Evolutionary conservation across 164 flowering plant genomes (phyloP).

Genomic region (Piper longum): DNA sequence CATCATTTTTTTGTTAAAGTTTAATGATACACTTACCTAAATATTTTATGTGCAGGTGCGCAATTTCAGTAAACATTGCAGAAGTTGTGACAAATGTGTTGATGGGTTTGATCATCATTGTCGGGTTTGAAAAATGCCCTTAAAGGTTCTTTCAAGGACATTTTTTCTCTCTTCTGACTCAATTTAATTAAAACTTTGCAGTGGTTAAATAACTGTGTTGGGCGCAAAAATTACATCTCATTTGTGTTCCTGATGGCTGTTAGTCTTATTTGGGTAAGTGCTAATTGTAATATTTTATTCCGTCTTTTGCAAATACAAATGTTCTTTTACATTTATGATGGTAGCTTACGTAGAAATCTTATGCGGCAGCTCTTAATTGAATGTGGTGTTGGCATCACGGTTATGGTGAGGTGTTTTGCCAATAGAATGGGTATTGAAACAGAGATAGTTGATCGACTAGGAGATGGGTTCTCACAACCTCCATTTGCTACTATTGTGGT

Average conservation of each 20-base stretch:
- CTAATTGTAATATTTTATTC: neutral
- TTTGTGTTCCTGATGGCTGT: slow-evolving; percentile 72
- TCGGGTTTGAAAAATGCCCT: slow-evolving; percentile 31
- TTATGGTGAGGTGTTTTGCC: slow-evolving; percentile 62
- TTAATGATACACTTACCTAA: neutral
- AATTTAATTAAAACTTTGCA: slow-evolving; percentile 15
- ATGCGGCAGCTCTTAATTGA: slow-evolving; percentile 49
- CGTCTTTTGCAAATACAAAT: neutral
- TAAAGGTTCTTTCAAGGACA: neutral
- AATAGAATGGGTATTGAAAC: slow-evolving; percentile 40
- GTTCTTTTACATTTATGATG: neutral
- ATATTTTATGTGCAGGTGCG: slow-evolving; percentile 40
- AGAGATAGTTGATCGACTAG: slow-evolving; percentile 55
- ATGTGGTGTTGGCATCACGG: slow-evolving; percentile 62
- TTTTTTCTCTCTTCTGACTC: neutral
- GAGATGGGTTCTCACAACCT: slow-evolving; percentile 64
- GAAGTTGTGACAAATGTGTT: slow-evolving; percentile 88
- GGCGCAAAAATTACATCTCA: slow-evolving; percentile 67
- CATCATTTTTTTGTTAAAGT: neutral
- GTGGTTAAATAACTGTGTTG: slow-evolving; percentile 93
- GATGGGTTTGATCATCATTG: slow-evolving; percentile 96
- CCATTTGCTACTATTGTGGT: slow-evolving; percentile 84
- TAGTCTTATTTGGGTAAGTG: slow-evolving; percentile 66
- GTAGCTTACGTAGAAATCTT: neutral
- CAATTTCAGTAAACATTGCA: slow-evolving; percentile 80